Percentiles rank a stretch among this genome's conserved stretches.
phyloP scores from a whole-genome alignment of 306 rosid genomes.

The Sphenostylis stenocarpa region DNA sequence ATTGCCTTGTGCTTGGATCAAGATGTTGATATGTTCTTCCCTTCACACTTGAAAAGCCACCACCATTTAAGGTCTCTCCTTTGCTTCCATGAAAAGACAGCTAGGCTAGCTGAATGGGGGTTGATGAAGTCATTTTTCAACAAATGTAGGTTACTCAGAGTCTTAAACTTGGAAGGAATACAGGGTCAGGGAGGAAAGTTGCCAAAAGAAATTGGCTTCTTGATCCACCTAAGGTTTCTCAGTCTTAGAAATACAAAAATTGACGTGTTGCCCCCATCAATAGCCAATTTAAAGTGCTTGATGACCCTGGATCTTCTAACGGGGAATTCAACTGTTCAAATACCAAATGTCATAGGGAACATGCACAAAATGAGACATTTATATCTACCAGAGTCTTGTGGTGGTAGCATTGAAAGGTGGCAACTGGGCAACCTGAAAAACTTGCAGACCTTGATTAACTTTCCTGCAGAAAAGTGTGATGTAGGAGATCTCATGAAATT shows the following conservation, averaged over 20 bases:
- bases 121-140: conserved; percentile 38
- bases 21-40: conserved; percentile 32
- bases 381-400: conserved; percentile 49
- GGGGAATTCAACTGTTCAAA: conserved; percentile 37
- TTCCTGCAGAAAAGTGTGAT: conserved; percentile 43
- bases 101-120: conserved; percentile 2
- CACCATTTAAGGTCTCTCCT: conserved; percentile 52
- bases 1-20: conserved; percentile 34
- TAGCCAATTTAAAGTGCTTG: conserved; percentile 52
- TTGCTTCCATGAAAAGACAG: conserved; percentile 34
- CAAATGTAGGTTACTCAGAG: conserved; percentile 49
- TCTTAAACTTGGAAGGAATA: conserved; percentile 51
- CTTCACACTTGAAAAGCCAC: conserved; percentile 22
- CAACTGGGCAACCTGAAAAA: conserved; percentile 29
- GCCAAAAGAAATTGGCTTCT: conserved; percentile 51
- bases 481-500: conserved; percentile 35
- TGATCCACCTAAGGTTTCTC: conserved; percentile 47
- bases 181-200: conserved; percentile 28
- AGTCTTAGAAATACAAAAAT: conserved; percentile 43
- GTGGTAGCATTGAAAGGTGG: conserved; percentile 27
- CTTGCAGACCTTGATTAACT: conserved; percentile 56
- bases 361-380: conserved; percentile 47
- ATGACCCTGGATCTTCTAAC: conserved; percentile 55
- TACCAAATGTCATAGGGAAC: conserved; percentile 46
- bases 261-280: conserved; percentile 47